Conservation (phyloP, 2,329 filamentous ascomycete genomes). For the Cladophialophora psammophila region DNA sequence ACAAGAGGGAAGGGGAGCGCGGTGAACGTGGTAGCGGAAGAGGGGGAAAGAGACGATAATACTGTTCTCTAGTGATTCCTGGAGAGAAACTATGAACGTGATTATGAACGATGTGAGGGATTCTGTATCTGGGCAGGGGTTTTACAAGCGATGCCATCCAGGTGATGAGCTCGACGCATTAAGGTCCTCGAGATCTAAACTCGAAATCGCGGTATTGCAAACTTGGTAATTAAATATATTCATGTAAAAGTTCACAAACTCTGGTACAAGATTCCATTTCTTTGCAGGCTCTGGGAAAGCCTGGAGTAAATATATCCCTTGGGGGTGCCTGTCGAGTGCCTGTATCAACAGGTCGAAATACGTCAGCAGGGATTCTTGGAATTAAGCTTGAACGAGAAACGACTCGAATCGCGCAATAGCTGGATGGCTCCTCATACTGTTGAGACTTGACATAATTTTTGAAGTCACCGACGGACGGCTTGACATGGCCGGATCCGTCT, state of each 20-base stretch:
- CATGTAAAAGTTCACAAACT: neutral
- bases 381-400: neutral
- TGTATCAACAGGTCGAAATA: neutral
- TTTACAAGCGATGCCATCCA: conserved; percentile 30
- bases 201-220: conserved; percentile 15
- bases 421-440: conserved; percentile 36
- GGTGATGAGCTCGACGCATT: conserved; percentile 32
- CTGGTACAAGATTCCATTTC: neutral
- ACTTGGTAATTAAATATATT: conserved; percentile 19
- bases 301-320: neutral
- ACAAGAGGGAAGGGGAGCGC: conserved; percentile 61
- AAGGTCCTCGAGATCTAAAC: neutral
- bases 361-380: neutral
- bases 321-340: neutral
- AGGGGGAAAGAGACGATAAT: conserved; percentile 29
- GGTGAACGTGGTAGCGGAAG: conserved; percentile 33
- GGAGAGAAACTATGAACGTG: conserved; percentile 11
- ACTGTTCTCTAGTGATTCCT: neutral
- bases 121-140: conserved; percentile 4
- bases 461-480: conserved; percentile 37
- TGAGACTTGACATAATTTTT: conserved; percentile 39
- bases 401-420: neutral
- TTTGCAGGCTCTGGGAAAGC: neutral
- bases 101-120: neutral
- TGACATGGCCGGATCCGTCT: conserved; percentile 35